These are phyloP conservation scores for Butyriboletus appendiculatus DNA, from an alignment of 1,284 basidiomycete species.

Conservation along the genomic window DNA sequence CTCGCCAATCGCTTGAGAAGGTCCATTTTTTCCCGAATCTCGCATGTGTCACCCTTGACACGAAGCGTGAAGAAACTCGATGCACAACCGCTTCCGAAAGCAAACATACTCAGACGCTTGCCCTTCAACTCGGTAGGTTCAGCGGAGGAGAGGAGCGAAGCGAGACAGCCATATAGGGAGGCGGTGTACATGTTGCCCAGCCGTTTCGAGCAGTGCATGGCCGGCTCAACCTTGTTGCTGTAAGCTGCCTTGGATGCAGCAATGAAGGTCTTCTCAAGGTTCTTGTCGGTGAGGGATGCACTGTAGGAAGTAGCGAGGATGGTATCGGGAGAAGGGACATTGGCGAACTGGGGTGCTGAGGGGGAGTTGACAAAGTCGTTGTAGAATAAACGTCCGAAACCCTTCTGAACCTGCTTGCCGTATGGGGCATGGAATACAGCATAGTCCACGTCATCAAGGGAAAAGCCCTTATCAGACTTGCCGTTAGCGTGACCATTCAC, in stretches of 20 bases:
- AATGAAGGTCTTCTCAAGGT: conserved; percentile 93
- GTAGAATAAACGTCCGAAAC: conserved; percentile 89
- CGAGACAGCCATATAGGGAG: conserved; percentile 93
- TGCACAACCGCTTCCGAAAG: conserved; percentile 92
- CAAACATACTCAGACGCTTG: conserved; percentile 91
- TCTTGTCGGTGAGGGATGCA: conserved; percentile 88
- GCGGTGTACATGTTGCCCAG: conserved; percentile 99
- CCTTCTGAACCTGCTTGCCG: conserved; percentile 98
- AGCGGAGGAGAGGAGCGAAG: conserved; percentile 75
- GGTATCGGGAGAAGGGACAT: conserved; percentile 68
- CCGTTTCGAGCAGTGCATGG: conserved; percentile 81
- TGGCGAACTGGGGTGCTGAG: conserved; percentile 70
- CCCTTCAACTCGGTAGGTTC: conserved; percentile 66
- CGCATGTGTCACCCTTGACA: conserved; percentile 82
- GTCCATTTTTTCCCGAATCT: conserved; percentile 81
- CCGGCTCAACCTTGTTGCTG: conserved; percentile 70
- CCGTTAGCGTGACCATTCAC: conserved; percentile 40
- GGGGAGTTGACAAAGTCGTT: conserved; percentile 92
- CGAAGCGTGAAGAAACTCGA: conserved; percentile 88
- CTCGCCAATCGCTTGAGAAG: conserved; percentile 74
- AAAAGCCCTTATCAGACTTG: conserved; percentile 46
- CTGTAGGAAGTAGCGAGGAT: conserved; percentile 69
- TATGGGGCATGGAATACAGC: conserved; percentile 95
- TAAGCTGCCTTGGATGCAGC: conserved; percentile 72
- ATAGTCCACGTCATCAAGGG: conserved; percentile 85